Percentiles rank a stretch among this genome's conserved stretches.
phyloP scores from a whole-genome alignment of 495 filamentous ascomycete species.

The Aspergillus kassunensis region DNA sequence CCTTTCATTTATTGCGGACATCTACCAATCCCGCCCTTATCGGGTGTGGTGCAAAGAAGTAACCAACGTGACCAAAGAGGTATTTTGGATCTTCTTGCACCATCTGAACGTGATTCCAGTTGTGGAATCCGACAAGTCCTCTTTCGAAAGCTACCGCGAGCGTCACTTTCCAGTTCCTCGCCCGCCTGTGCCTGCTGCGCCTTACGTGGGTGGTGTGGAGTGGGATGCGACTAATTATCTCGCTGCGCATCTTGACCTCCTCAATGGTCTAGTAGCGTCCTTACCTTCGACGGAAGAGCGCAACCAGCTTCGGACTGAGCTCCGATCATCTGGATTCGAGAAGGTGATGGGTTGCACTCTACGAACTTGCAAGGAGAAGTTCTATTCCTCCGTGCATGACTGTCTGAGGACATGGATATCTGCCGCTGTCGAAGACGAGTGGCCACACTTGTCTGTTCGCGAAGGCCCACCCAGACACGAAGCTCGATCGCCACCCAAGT shows the following conservation, averaged over 20 bases:
- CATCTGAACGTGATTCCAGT: constrained; percentile 79
- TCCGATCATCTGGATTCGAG: constrained; percentile 86
- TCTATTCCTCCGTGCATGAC: constrained; percentile 87
- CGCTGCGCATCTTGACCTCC: constrained; percentile 82
- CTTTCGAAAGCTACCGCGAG: constrained; percentile 31
- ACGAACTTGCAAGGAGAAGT: constrained; percentile 94
- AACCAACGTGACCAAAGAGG: constrained; percentile 89
- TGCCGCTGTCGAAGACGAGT: constrained; percentile 80
- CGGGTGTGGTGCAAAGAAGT: constrained; percentile 92
- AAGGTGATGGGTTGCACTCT: constrained; percentile 79
- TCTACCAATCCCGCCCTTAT: constrained; percentile 83
- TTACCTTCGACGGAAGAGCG: constrained; percentile 68
- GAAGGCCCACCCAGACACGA: constrained; percentile 57
- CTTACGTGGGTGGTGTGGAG: constrained; percentile 96
- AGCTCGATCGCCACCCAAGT: constrained; percentile 39
- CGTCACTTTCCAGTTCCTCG: constrained; percentile 83
- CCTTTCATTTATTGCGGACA: constrained; percentile 80
- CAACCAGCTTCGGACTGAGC: constrained; percentile 70
- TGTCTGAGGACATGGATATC: constrained; percentile 85
- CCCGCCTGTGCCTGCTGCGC: constrained; percentile 88
- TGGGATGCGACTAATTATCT: constrained; percentile 99
- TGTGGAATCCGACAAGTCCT: constrained; percentile 27
- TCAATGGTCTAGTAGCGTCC: constrained; percentile 88
- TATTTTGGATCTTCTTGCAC: constrained; percentile 99
- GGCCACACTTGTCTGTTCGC: constrained; percentile 72